Evolutionary conservation across 225 moss, liverwort and hornwort species (phyloP).

Genomic region (Marchantia polymorpha): DNA sequence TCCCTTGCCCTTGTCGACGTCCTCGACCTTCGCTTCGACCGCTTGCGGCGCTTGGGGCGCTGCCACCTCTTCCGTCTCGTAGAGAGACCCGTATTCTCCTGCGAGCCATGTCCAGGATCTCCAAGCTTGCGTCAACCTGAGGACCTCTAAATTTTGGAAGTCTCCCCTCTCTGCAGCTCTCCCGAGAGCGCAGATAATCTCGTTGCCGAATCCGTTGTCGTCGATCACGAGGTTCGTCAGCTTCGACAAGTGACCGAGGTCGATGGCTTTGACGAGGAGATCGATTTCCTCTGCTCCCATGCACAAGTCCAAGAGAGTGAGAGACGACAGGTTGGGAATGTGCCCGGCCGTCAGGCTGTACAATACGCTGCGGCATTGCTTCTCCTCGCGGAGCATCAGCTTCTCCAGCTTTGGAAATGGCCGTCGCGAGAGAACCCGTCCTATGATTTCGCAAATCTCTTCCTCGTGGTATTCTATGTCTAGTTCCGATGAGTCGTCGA

Average conservation of each 20-base stretch:
- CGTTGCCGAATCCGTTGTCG: slow-evolving; percentile 19
- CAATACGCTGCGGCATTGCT: slow-evolving; percentile 6
- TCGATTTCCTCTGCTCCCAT: slow-evolving; percentile 17
- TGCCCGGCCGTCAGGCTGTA: slow-evolving; percentile 9
- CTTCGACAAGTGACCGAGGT: slow-evolving; percentile 7
- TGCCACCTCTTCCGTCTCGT: background rate
- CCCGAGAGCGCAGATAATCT: slow-evolving; percentile 2
- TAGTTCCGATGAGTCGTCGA: slow-evolving; percentile 1
- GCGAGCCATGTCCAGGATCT: slow-evolving; percentile 8
- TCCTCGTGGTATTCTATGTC: slow-evolving; percentile 21
- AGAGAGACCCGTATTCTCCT: background rate
- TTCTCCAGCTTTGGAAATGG: slow-evolving; percentile 10
- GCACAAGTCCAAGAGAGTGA: slow-evolving; percentile 9
- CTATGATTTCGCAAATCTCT: slow-evolving; percentile 15
- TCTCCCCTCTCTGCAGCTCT: slow-evolving; percentile 14
- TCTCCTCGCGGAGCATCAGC: slow-evolving; percentile 16
- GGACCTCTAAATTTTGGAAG: slow-evolving; percentile 6
- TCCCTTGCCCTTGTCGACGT: background rate
- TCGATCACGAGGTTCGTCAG: background rate
- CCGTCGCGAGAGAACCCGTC: slow-evolving; percentile 6
- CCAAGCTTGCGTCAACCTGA: slow-evolving; percentile 4
- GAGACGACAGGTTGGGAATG: slow-evolving; percentile 4
- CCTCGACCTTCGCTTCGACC: background rate
- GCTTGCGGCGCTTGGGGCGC: background rate
- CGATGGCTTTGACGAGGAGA: slow-evolving; percentile 11